Percentiles rank a stretch among this genome's conserved stretches.
Conservation (phyloP, 805 yeast species). For the Ogataea glucozyma region DNA sequence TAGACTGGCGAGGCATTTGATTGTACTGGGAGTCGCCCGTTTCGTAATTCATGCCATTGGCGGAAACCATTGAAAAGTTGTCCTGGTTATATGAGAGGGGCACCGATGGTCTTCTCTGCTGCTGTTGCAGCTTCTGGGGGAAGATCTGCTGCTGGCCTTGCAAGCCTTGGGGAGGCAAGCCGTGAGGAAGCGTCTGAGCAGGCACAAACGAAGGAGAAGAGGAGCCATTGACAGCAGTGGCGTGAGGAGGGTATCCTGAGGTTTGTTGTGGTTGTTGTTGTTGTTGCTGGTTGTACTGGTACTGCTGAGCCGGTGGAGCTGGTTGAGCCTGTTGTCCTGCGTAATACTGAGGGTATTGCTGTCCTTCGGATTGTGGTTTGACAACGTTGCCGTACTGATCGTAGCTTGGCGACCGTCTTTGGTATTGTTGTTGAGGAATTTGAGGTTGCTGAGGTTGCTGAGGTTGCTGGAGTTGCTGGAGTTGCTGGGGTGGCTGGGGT, state of each 20-base stretch:
- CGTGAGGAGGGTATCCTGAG: constrained; percentile 1
- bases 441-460: constrained; percentile 15
- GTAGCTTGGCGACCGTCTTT: constrained; percentile 17
- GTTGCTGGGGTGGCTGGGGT: constrained; percentile 2
- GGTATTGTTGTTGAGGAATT: constrained; percentile 5
- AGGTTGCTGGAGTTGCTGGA: constrained; percentile 16
- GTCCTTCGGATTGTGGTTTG: constrained; percentile 19
- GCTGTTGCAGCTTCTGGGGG: constrained; percentile 23
- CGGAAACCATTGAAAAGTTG: constrained; percentile 26
- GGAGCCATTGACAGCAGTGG: constrained; percentile 20
- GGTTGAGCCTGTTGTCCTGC: constrained; percentile 27
- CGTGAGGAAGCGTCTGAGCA: constrained; percentile 35
- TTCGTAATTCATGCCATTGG: too few species aligned
- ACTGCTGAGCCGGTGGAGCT: constrained; percentile 9
- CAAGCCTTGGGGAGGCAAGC: constrained; percentile 37
- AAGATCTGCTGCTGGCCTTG: constrained; percentile 34
- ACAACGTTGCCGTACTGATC: constrained; percentile 23
- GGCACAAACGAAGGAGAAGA: constrained; percentile 33
- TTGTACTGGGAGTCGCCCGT: constrained; percentile 22
- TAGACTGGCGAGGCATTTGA: constrained; percentile 19
- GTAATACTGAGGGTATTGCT: too few species aligned
- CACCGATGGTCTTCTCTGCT: constrained; percentile 31
- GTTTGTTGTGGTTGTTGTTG: constrained; percentile 10
- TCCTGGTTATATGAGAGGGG: constrained; percentile 28
- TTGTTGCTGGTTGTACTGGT: constrained; percentile 8